A percentile compares a stretch with the other conserved stretches of the same genome.
phyloP scores from a whole-genome alignment of 2,329 filamentous ascomycete genomes.

The Raffaelea albimanens region DNA sequence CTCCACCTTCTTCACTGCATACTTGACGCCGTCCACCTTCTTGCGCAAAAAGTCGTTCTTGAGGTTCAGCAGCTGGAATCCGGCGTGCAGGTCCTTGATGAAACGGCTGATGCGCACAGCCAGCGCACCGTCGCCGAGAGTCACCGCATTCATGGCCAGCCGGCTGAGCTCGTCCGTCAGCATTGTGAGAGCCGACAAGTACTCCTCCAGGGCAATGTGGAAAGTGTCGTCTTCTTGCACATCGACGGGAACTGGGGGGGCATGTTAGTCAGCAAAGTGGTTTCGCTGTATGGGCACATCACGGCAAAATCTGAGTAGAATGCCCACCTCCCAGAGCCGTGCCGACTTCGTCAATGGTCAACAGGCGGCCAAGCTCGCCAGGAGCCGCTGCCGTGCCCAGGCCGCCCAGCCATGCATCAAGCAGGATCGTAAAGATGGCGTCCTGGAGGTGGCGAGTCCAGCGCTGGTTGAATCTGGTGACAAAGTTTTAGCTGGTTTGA shows the following conservation, averaged over 20 bases:
- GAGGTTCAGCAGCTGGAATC: conserved; percentile 93
- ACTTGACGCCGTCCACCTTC: conserved; percentile 89
- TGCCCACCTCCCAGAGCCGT: conserved; percentile 61
- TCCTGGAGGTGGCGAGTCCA: conserved; percentile 83
- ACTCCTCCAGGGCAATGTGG: conserved; percentile 95
- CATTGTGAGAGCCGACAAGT: conserved; percentile 77
- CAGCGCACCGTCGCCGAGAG: conserved; percentile 75
- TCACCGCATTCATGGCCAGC: conserved; percentile 89
- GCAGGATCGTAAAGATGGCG: conserved; percentile 50
- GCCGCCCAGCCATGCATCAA: conserved; percentile 71
- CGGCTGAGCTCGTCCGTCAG: conserved; percentile 86
- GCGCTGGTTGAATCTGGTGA: conserved; percentile 69
- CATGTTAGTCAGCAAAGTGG: too few relatives aligned
- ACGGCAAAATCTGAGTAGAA: too few relatives aligned
- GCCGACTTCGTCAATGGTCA: conserved; percentile 84
- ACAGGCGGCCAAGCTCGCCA: conserved; percentile 52
- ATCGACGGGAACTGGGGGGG: conserved; percentile 67
- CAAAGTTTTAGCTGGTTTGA: too few relatives aligned
- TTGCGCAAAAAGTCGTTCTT: conserved; percentile 91
- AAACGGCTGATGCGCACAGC: conserved; percentile 85
- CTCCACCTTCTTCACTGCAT: conserved; percentile 94
- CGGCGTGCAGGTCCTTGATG: conserved; percentile 89
- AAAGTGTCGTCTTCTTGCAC: conserved; percentile 83
- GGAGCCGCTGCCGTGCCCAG: conserved; percentile 38
- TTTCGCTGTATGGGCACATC: too few relatives aligned